A percentile compares a stretch with the other conserved stretches of the same genome.
phyloP scores from a whole-genome alignment of 2,329 filamentous ascomycete species.

The Thielaviopsis populi region DNA sequence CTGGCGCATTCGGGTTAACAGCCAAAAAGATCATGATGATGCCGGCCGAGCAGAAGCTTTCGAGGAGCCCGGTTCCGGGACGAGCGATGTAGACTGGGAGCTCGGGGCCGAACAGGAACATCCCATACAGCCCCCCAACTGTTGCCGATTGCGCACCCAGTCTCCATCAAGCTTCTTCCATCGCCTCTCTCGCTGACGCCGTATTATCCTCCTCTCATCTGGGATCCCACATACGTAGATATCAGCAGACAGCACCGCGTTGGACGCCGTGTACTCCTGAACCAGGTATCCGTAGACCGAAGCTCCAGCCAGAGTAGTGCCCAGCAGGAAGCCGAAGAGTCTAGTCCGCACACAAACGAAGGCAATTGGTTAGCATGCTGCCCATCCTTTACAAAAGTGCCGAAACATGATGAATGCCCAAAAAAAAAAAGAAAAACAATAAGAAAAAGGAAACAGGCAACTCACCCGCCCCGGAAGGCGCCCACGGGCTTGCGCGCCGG shows the following conservation, averaged over 20 bases:
- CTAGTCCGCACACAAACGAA: slow-evolving; percentile 30
- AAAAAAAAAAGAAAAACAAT: not conserved
- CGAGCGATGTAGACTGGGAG: not conserved
- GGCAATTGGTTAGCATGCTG: slow-evolving; percentile 5
- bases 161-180: not conserved
- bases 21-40: not conserved
- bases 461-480: slow-evolving; percentile 47
- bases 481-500: slow-evolving; percentile 44
- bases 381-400: not conserved
- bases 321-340: slow-evolving; percentile 81
- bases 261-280: slow-evolving; percentile 84
- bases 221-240: slow-evolving; percentile 10
- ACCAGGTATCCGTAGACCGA: slow-evolving; percentile 86
- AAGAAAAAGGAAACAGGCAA: slow-evolving; percentile 17
- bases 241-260: slow-evolving; percentile 52
- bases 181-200: not conserved
- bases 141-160: not conserved
- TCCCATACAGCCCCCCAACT: not conserved
- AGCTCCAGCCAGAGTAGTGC: slow-evolving; percentile 61
- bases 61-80: not conserved
- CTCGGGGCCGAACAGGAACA: not conserved
- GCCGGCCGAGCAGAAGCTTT: not conserved
- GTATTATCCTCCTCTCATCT: not conserved
- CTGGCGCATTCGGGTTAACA: not conserved
- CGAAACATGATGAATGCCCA: not conserved